phyloP scores from a whole-genome alignment of 306 rosid genomes.

The Glycine tomentella region DNA sequence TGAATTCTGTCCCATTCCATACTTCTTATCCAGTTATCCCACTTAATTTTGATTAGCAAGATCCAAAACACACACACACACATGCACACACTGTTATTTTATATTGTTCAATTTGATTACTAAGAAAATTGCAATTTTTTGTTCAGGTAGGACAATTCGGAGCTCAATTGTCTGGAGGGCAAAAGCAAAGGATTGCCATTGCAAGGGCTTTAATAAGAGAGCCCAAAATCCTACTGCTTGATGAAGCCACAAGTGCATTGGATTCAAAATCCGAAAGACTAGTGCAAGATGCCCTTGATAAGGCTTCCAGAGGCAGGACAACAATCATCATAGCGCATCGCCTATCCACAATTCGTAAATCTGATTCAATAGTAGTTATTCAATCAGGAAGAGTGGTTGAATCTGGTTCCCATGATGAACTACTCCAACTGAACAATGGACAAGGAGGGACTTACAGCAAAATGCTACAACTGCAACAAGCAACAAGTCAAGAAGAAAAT shows the following conservation, averaged over 20 bases:
- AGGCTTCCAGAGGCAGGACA: slow-evolving; percentile 80
- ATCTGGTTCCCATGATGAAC: slow-evolving; percentile 70
- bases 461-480: slow-evolving; percentile 73
- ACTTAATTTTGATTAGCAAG: slow-evolving; percentile 7
- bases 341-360: slow-evolving; percentile 70
- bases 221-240: slow-evolving; percentile 81
- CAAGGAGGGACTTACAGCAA: slow-evolving; percentile 65
- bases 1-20: slow-evolving; percentile 20
- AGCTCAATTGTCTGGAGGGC: slow-evolving; percentile 84
- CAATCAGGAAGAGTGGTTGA: slow-evolving; percentile 77
- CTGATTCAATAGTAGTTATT: slow-evolving; percentile 72
- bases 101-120: slow-evolving; percentile 15
- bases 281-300: slow-evolving; percentile 79
- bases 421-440: slow-evolving; percentile 58
- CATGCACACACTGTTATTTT: too few relatives aligned
- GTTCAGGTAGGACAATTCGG: slow-evolving; percentile 85
- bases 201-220: slow-evolving; percentile 84
- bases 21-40: too few relatives aligned
- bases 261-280: slow-evolving; percentile 79
- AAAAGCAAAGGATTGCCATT: slow-evolving; percentile 90
- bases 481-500: slow-evolving; percentile 49
- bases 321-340: slow-evolving; percentile 84
- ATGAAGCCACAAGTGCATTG: slow-evolving; percentile 94
- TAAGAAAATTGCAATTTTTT: not conserved
- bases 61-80: not conserved